Base-by-base conservation (phyloP, 1,284 basidiomycete genomes). In the Quambalaria eucalypti region DNA sequence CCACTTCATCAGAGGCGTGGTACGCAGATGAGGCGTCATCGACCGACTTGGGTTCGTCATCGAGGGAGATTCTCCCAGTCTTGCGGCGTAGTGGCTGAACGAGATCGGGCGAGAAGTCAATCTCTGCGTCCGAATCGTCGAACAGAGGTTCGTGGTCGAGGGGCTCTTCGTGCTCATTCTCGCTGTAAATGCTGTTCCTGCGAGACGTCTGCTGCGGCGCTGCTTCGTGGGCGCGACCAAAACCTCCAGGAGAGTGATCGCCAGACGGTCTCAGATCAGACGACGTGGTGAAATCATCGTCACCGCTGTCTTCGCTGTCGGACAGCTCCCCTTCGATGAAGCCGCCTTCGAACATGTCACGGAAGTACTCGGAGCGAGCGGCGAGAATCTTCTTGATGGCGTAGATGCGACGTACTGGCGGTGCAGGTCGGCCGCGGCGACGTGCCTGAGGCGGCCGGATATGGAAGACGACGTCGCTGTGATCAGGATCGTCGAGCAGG, bases 401-500 rank as follows among this genome's bases (percentile, higher is more conserved):
- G 54, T 75, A 78, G 21, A 78, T 61, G 50, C 63, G 56, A 28
- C 65, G 64, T 40, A 73, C 60, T 8, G 61, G 59, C 10, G 21
- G 4, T 21, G 16, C 21, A 21, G 36, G 36, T 39, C 36, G 36
- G 3, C 36, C 36, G 10, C 16, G 36, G 21, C 16, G 36, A 39
- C 36, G 36, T 5, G 36, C 4, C 5, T 5, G 16, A 3, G 36
- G 21, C 10, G 36, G 36, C 36, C 21, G 16, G 36, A 39, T 39
- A 21, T 5, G 36, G 48, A 70, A 70, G 14, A 70, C 66, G 16
- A 68, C 62, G 51, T 70, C 68, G 55, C 66, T 88, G 68, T 90
- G 90, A 12, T 83, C 76, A 40, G 85, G 86, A 69, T 90, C 86
- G 64, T 90, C 85, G 6, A 90, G 79, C 33, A 90, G 77, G 21